Conservation (phyloP, 139 green algal species). For the Deuterostichococcus epilithicus region DNA sequence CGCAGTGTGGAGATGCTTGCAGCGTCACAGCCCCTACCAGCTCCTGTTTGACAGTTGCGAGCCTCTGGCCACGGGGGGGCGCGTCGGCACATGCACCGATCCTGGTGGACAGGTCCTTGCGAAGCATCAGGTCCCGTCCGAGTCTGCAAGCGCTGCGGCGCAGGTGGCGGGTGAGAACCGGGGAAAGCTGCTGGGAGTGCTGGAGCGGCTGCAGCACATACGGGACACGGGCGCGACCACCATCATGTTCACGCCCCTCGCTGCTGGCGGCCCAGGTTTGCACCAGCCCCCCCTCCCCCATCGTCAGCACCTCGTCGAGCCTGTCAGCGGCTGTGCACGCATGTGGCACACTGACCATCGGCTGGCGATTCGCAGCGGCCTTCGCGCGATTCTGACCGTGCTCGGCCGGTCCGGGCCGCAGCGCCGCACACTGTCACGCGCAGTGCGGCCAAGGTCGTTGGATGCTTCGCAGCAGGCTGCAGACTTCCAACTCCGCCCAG, state of each 20-base stretch:
- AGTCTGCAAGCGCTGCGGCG: slow-evolving; percentile 14
- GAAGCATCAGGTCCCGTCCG: background rate
- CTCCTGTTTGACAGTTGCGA: too few species aligned
- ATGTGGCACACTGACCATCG: background rate
- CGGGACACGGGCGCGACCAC: slow-evolving; percentile 8
- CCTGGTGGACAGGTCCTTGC: too few species aligned
- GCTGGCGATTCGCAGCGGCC: background rate
- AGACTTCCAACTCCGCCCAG: slow-evolving; percentile 16
- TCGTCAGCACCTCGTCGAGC: background rate
- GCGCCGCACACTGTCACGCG: background rate
- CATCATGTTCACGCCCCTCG: background rate
- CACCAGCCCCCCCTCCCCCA: background rate
- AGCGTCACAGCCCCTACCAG: too few species aligned
- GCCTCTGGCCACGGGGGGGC: too few species aligned
- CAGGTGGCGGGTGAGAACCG: slow-evolving; percentile 34
- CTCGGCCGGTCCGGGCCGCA: background rate
- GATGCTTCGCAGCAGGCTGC: background rate
- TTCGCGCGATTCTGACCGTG: background rate
- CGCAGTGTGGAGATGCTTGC: too few species aligned
- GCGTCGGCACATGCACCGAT: too few species aligned
- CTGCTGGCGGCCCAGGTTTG: background rate
- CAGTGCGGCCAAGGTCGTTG: too few species aligned
- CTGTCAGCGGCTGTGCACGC: background rate
- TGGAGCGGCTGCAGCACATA: slow-evolving; percentile 42
- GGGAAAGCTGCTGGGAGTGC: slow-evolving; percentile 61